These are phyloP conservation scores for Conoideocrella luteorostrata DNA, from an alignment of 2,329 filamentous ascomycete species.

Conservation along the genomic window DNA sequence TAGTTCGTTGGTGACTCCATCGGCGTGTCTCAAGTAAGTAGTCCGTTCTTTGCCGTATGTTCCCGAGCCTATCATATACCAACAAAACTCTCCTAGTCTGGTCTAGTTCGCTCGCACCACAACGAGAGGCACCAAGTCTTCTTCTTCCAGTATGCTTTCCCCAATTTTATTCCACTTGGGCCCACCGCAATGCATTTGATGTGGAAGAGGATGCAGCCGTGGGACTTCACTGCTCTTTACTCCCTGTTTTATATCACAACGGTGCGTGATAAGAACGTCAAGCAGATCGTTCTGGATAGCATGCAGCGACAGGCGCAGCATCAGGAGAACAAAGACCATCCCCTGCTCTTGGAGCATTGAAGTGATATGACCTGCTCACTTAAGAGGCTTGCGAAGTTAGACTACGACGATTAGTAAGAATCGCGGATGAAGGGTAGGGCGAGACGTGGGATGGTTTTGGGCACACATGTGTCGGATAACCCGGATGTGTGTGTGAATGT, in stretches of 20 bases:
- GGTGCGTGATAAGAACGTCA: conserved; percentile 50
- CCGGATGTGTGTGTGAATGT: too few relatives aligned
- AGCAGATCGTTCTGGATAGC: conserved; percentile 62
- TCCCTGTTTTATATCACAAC: conserved; percentile 61
- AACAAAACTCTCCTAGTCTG: neutral
- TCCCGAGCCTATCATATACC: neutral
- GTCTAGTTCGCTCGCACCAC: neutral
- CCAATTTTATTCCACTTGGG: conserved; percentile 66
- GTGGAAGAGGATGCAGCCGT: conserved; percentile 57
- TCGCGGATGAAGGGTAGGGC: too few relatives aligned
- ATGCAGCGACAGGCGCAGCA: conserved; percentile 64
- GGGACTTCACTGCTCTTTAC: conserved; percentile 60
- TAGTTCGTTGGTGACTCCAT: conserved; percentile 62
- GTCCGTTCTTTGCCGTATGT: neutral
- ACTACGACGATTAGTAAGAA: too few relatives aligned
- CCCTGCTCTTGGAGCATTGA: neutral
- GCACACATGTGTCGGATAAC: too few relatives aligned
- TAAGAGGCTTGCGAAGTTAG: too few relatives aligned
- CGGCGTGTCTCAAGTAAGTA: conserved; percentile 35
- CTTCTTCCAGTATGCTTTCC: conserved; percentile 71
- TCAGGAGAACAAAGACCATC: conserved; percentile 39
- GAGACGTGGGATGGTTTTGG: too few relatives aligned
- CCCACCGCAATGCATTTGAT: conserved; percentile 59
- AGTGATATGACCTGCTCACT: too few relatives aligned
- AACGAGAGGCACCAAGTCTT: conserved; percentile 30